Percentiles rank a stretch among this genome's conserved stretches.
phyloP scores from a whole-genome alignment of 2,329 filamentous ascomycete genomes.

The Aspergillus alliaceus region DNA sequence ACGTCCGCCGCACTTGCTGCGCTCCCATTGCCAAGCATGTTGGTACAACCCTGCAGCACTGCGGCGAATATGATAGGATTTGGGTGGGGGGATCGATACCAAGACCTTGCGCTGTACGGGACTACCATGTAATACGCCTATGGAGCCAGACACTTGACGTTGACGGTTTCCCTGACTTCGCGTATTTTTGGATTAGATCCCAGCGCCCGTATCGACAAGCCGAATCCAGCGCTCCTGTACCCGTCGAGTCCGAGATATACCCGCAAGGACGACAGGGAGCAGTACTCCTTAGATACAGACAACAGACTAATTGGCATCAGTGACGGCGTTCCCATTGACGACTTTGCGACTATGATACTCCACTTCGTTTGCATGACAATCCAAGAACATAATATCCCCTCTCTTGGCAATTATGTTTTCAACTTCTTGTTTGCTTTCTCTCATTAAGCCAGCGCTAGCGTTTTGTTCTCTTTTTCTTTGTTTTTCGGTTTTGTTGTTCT shows the following conservation, averaged over 20 bases:
- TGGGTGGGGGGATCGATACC: slow-evolving; percentile 76
- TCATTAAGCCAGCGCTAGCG: slow-evolving; percentile 51
- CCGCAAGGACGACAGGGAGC: slow-evolving; percentile 34
- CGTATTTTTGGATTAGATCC: slow-evolving; percentile 25
- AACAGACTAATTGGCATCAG: slow-evolving; percentile 51
- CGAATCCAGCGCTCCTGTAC: slow-evolving; percentile 15
- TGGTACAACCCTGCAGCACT: slow-evolving; percentile 79
- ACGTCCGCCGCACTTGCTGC: slow-evolving; percentile 72
- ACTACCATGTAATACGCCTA: slow-evolving; percentile 67
- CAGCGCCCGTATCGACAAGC: slow-evolving; percentile 17
- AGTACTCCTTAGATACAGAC: slow-evolving; percentile 36
- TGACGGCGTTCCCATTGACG: slow-evolving; percentile 55
- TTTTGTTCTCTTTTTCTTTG: slow-evolving; percentile 32
- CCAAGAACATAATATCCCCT: slow-evolving; percentile 43
- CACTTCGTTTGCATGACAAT: slow-evolving; percentile 29
- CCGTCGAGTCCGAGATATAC: slow-evolving; percentile 46
- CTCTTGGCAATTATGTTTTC: slow-evolving; percentile 16
- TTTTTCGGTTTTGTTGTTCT: slow-evolving; percentile 25
- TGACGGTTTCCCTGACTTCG: slow-evolving; percentile 26
- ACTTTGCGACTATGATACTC: slow-evolving; percentile 47
- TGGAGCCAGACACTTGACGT: slow-evolving; percentile 35
- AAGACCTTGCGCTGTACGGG: slow-evolving; percentile 73
- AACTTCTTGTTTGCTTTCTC: slow-evolving; percentile 1
- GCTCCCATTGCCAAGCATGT: slow-evolving; percentile 81
- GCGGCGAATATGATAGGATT: slow-evolving; percentile 74